These are phyloP conservation scores for Neltuma alba DNA, from an alignment of 306 rosid species.

Conservation along the genomic window DNA sequence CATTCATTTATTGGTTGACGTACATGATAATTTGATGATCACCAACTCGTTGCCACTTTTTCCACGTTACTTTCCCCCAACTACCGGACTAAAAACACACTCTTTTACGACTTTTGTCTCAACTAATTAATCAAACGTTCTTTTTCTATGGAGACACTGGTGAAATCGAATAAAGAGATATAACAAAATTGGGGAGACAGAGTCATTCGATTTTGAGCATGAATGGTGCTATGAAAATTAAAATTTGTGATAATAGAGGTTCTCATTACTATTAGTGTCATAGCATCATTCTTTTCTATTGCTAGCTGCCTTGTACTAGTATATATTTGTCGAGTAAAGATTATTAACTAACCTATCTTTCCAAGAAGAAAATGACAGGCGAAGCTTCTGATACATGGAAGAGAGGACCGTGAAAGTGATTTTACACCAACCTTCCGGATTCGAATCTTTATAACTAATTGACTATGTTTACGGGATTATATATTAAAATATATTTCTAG, in stretches of 20 bases:
- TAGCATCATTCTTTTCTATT: neutral
- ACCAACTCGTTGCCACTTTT: neutral
- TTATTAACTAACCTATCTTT: neutral
- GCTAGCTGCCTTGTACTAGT: neutral
- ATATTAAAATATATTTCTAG: too few species aligned
- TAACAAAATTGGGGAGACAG: neutral
- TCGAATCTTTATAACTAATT: neutral
- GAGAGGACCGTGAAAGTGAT: neutral
- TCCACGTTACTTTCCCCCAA: neutral
- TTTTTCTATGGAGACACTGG: neutral
- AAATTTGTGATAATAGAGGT: neutral
- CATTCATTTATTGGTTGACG: slow-evolving; percentile 22
- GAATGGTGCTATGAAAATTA: neutral
- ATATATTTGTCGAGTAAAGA: neutral
- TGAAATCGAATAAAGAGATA: neutral
- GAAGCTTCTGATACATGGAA: neutral
- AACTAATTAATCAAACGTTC: neutral
- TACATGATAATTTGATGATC: neutral
- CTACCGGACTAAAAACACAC: neutral
- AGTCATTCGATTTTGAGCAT: neutral
- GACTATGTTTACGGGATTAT: too few species aligned
- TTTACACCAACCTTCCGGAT: slow-evolving; percentile 4
- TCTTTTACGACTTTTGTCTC: neutral
- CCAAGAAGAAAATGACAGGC: neutral
- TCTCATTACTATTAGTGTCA: neutral